Evolutionary conservation across 768 basidiomycete genomes (phyloP), one percentile per base, ranked within the genome.

Genomic region (Lactarius quietus): DNA sequence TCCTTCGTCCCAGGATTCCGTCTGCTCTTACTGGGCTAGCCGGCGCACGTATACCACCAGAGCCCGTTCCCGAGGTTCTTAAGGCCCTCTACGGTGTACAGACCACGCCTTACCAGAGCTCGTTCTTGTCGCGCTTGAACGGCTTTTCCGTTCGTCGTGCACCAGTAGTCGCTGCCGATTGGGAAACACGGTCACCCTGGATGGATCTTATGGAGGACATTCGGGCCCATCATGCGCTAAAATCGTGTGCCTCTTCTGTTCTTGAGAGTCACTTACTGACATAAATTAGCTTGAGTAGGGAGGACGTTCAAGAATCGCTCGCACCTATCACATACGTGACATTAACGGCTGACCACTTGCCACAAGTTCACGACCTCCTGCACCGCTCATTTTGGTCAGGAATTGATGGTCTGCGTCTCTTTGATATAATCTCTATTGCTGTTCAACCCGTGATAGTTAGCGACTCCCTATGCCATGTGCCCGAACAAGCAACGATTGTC

Each of bases 401-500:
- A 17, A 87, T 93, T 48, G 82, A 90, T 72, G 85, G 91, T 90
- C 63, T 58, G 80, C 65, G 38, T 14, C 31, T 10, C 39, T 31
- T 45, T 61, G 20, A 28, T 36, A 14, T 38, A 48, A 56, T 55
- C 45, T 10, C 14, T n/a, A 48, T 14, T 31, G 35, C 53, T 29
- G 26, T 28, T 51, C 57, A 51, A 67, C 31, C 58, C 51, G 62
- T 36, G 3, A 45, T 58, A 93, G 92, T 92, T 36, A 82, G 80
- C 65, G 89, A 91, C 69, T 83, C 88, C 5, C 79, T 93, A 62
- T 79, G 86, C 52, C 85, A 86, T 67, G 79, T 76, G 5, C 89
- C 92, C 1, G 89, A 90, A 69, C 82, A 81, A 39, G 89, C 84
- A 53, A 93, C 91, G 0, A 81, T 93, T n/a, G 78, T 93, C 31